Evolutionary conservation across 805 yeast genomes (phyloP).

Genomic region (Ogataea nonfermentans): DNA sequence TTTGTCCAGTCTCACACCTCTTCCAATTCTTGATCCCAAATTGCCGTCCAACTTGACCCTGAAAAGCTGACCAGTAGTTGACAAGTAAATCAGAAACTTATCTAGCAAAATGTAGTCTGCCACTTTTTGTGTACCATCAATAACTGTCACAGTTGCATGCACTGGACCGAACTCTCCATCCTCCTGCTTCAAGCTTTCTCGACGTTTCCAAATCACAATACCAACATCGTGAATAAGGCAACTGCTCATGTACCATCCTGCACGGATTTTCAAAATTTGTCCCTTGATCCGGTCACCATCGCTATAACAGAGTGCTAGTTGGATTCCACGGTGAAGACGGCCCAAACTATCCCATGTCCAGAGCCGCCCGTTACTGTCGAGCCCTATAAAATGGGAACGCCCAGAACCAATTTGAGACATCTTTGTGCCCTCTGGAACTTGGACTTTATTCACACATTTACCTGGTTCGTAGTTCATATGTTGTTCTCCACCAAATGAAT

Average conservation of each 20-base stretch:
- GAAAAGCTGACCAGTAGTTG: conserved; percentile 41
- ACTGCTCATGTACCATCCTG: conserved; percentile 68
- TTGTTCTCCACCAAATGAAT: not conserved
- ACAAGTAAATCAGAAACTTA: conserved; percentile 50
- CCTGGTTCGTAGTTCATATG: conserved; percentile 4
- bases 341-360: conserved; percentile 61
- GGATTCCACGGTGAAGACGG: conserved; percentile 41
- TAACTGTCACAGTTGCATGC: conserved; percentile 39
- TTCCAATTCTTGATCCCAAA: conserved; percentile 11
- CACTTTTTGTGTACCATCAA: conserved; percentile 38
- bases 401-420: conserved; percentile 59
- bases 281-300: conserved; percentile 5
- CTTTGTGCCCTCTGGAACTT: conserved; percentile 21
- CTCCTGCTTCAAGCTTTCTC: conserved; percentile 25
- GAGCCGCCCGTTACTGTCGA: conserved; percentile 47
- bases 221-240: conserved; percentile 51
- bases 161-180: conserved; percentile 31
- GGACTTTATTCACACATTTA: conserved; percentile 13
- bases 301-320: conserved; percentile 38
- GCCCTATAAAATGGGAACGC: conserved; percentile 59
- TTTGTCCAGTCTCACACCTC: conserved; percentile 17
- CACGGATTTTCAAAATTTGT: conserved; percentile 44
- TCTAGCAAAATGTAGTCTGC: conserved; percentile 57
- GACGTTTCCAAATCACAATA: conserved; percentile 53
- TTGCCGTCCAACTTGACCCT: conserved; percentile 31